Conservation (phyloP, 1,284 basidiomycete species). For the Trametes polyzona region DNA sequence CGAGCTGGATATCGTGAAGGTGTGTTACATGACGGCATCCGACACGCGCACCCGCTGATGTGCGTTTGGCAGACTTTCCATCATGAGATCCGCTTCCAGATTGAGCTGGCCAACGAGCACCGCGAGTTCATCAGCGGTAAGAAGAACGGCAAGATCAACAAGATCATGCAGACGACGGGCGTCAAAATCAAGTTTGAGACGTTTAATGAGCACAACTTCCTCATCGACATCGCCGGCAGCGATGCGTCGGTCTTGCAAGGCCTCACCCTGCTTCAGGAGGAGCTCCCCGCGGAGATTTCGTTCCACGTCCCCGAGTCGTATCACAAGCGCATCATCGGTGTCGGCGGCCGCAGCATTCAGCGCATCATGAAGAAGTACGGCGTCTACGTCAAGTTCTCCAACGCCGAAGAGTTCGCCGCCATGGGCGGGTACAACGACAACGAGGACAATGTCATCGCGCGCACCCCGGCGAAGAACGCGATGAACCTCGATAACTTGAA, state of each 20-base stretch:
- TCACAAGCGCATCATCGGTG: slow-evolving; percentile 99
- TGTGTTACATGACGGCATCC: slow-evolving; percentile 31
- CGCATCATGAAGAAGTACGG: slow-evolving; percentile 99
- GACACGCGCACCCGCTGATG: background rate
- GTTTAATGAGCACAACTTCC: slow-evolving; percentile 98
- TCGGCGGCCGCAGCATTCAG: slow-evolving; percentile 98
- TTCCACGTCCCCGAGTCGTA: slow-evolving; percentile 99
- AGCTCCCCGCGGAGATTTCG: slow-evolving; percentile 97
- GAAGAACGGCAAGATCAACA: slow-evolving; percentile 98
- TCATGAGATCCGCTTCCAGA: slow-evolving; percentile 97
- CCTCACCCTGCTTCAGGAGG: slow-evolving; percentile 90
- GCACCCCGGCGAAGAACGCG: slow-evolving; percentile 97
- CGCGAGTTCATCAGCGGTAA: slow-evolving; percentile 98
- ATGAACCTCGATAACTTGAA: slow-evolving; percentile 95
- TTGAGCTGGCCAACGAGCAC: slow-evolving; percentile 97
- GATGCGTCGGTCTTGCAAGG: slow-evolving; percentile 87
- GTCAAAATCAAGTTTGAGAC: slow-evolving; percentile 99
- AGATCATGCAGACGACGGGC: slow-evolving; percentile 95
- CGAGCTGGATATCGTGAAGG: slow-evolving; percentile 92
- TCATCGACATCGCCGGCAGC: slow-evolving; percentile 91
- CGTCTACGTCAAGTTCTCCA: slow-evolving; percentile 99
- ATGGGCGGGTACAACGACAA: slow-evolving; percentile 97
- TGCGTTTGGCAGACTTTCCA: slow-evolving; percentile 75
- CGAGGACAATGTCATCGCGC: slow-evolving; percentile 97
- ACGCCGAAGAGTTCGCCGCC: slow-evolving; percentile 96